Evolutionary conservation across 208 protist species (phyloP).

Genomic region (Leishmania tarentolae): DNA sequence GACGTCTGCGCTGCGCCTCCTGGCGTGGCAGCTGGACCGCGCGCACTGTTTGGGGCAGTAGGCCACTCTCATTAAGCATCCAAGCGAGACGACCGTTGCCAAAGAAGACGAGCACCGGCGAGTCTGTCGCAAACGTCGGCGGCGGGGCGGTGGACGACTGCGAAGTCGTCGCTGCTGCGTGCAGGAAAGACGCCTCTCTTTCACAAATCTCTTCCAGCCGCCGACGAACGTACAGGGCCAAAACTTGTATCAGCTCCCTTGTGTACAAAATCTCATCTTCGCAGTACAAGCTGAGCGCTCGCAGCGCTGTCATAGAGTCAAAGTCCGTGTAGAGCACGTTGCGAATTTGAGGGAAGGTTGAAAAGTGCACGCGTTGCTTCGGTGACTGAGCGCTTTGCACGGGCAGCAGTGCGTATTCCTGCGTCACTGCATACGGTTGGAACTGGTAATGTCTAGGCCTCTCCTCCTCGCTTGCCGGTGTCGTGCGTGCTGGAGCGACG

Average conservation of each 20-base stretch:
- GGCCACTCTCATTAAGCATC: slow-evolving; percentile 49
- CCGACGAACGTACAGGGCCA: slow-evolving; percentile 58
- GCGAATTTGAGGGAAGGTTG: slow-evolving; percentile 61
- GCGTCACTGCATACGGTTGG: slow-evolving; percentile 61
- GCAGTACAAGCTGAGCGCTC: slow-evolving; percentile 42
- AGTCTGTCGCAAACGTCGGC: slow-evolving; percentile 35
- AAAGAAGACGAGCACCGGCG: slow-evolving; percentile 69
- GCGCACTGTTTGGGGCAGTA: slow-evolving; percentile 36
- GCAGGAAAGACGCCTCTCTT: slow-evolving; percentile 38
- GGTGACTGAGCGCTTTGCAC: slow-evolving; percentile 30
- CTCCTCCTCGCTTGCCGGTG: not conserved
- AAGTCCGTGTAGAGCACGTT: slow-evolving; percentile 73
- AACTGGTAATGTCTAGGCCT: slow-evolving; percentile 41
- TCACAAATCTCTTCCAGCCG: slow-evolving; percentile 40
- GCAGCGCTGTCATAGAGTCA: slow-evolving; percentile 62
- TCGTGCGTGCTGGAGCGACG: not conserved
- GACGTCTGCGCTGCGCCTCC: slow-evolving; percentile 30
- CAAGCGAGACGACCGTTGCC: slow-evolving; percentile 72
- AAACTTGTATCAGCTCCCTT: slow-evolving; percentile 49
- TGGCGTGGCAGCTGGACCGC: slow-evolving; percentile 55
- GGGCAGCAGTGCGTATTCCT: slow-evolving; percentile 77
- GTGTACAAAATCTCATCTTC: slow-evolving; percentile 63
- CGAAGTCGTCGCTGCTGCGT: not conserved
- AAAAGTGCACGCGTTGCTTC: slow-evolving; percentile 40
- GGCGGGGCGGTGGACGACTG: not conserved